Base-by-base conservation (phyloP, 352 stramenopile genomes). In the Phytophthora aleatoria region DNA sequence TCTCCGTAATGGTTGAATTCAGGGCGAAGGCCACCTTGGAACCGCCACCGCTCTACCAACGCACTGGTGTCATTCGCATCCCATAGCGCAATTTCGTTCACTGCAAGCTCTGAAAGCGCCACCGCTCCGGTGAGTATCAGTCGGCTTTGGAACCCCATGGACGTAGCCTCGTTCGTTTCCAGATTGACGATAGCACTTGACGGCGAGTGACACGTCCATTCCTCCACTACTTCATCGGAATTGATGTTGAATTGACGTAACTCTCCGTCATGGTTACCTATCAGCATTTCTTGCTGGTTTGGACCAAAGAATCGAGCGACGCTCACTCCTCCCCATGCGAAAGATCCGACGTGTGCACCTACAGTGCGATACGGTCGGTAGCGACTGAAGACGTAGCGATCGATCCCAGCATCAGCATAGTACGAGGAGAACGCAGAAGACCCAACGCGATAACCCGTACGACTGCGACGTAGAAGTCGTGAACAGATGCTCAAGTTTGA, bases 1-100 rank as follows among this genome's bases (percentile, higher is more conserved):
- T 95, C 87, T 24, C 87, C 87, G 33, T 83, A 92, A 31, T 92
- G 74, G 33, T 90, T 95, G 55, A 92, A 95, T n/a, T 78, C 72
- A 13, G 85, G 81, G 41, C 72, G 80, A 26, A 90, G 57, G 7
- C 60, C 83, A 7, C 79, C 79, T 6, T 74, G 61, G n/a, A 93
- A 84, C 7, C 78, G 70, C 87, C 87, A 95, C 5, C 82, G 79
- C 50, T 83, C 74, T 30, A 50, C 59, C 41, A 76, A 60, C n/a
- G 72, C 56, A 11, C 77, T 66, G 76, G 89, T 92, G 12, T 73
- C 59, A 13, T 83, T 90, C 12, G 86, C 72, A 50, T 94, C 84
- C 87, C 87, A 95, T 1, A 94, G 44, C 0, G 80, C 85, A 31
- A 95, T 81, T 50, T 92, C 83, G 1, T 79, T 79, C 5, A 68